These are phyloP conservation scores for Nannochloropsis gaditana DNA, from an alignment of 108 stramenopile genomes.

Conservation along the genomic window DNA sequence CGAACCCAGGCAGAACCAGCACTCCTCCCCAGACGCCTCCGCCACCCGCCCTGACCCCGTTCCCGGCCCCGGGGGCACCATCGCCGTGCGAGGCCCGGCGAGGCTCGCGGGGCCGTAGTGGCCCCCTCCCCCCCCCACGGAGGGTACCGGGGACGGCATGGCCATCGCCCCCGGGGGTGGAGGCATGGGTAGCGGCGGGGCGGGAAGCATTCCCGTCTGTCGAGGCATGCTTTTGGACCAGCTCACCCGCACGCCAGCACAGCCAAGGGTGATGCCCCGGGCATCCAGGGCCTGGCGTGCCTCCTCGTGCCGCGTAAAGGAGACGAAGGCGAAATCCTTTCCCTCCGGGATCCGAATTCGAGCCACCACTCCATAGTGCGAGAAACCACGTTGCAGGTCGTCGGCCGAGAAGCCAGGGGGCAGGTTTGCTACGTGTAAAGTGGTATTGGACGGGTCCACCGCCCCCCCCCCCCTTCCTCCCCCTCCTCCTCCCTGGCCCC, in stretches of 20 bases:
- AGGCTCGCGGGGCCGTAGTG: background rate
- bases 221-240: background rate
- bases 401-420: background rate
- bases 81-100: background rate
- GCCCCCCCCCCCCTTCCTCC: background rate
- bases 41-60: background rate
- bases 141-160: background rate
- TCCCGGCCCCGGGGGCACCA: background rate
- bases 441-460: background rate
- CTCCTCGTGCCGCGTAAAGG: background rate
- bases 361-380: background rate
- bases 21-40: background rate
- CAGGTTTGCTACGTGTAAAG: background rate
- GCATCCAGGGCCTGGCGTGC: background rate
- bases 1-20: background rate
- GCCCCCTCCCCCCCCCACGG: background rate
- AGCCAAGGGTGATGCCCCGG: background rate
- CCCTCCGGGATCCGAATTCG: background rate
- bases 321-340: conserved; percentile 17
- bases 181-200: background rate
- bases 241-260: background rate
- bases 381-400: background rate
- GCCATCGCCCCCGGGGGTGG: too few relatives aligned
- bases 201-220: background rate
- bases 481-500: background rate